Conservation (phyloP, 2,329 filamentous ascomycete genomes). For the Alternaria sp. region DNA sequence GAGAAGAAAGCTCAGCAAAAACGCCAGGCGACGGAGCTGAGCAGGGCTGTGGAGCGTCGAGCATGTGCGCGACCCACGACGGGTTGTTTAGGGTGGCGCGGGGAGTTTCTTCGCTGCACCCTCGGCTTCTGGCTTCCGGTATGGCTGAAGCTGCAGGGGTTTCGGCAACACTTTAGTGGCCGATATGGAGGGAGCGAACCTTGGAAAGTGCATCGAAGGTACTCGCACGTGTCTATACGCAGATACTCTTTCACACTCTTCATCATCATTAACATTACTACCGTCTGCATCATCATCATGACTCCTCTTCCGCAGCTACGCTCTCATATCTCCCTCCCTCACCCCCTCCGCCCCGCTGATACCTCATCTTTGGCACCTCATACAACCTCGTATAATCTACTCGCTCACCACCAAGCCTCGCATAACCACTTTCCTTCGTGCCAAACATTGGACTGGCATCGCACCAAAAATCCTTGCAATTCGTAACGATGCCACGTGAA, state of each 20-base stretch:
- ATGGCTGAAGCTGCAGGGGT: slow-evolving; percentile 1
- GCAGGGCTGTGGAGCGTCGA: slow-evolving; percentile 5
- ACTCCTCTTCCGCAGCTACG: slow-evolving; percentile 52
- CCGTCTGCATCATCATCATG: slow-evolving; percentile 10
- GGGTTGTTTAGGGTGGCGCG: slow-evolving; percentile 21
- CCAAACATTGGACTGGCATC: slow-evolving; percentile 84
- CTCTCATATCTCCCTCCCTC: slow-evolving; percentile 63
- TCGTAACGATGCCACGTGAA: slow-evolving; percentile 79
- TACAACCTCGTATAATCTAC: slow-evolving; percentile 92
- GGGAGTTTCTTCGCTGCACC: slow-evolving; percentile 26
- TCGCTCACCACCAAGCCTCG: slow-evolving; percentile 75
- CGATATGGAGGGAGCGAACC: not conserved
- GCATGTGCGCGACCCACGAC: slow-evolving; percentile 21
- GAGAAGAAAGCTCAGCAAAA: slow-evolving; percentile 2
- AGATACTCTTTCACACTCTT: not conserved
- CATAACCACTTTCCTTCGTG: slow-evolving; percentile 73
- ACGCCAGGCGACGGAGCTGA: slow-evolving; percentile 2
- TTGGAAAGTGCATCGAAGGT: not conserved
- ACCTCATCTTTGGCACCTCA: slow-evolving; percentile 77
- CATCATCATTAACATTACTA: slow-evolving; percentile 7
- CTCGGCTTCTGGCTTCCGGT: slow-evolving; percentile 21
- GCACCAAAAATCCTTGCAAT: slow-evolving; percentile 97
- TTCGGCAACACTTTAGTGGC: slow-evolving; percentile 12
- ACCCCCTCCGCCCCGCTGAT: slow-evolving; percentile 46
- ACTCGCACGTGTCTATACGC: not conserved